These are phyloP conservation scores for Pueraria montana DNA, from an alignment of 306 rosid genomes.

Conservation along the genomic window DNA sequence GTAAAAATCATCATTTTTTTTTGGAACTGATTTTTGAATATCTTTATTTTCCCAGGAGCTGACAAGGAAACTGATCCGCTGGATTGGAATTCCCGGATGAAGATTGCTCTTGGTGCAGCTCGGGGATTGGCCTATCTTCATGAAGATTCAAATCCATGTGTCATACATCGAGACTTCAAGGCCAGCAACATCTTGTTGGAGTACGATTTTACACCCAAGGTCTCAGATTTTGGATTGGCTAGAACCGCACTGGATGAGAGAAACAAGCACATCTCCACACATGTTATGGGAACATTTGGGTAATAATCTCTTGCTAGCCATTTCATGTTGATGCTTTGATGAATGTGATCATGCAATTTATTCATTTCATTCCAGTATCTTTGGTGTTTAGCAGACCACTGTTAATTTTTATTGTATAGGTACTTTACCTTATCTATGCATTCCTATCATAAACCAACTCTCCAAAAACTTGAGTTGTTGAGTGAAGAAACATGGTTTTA, in stretches of 20 bases:
- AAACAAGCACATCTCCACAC: conserved; percentile 93
- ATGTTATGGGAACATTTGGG: conserved; percentile 99
- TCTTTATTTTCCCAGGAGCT: conserved; percentile 62
- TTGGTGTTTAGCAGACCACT: background rate
- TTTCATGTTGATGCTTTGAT: conserved; percentile 39
- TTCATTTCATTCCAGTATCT: background rate
- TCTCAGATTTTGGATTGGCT: conserved; percentile 98
- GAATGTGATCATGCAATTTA: conserved; percentile 30
- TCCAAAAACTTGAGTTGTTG: background rate
- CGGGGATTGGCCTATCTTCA: conserved; percentile 93
- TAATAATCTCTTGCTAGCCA: conserved; percentile 45
- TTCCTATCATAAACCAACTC: background rate
- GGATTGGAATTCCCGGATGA: conserved; percentile 90
- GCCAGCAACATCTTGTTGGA: conserved; percentile 97
- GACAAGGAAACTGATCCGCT: conserved; percentile 88
- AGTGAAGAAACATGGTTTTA: background rate
- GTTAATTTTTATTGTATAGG: conserved; percentile 16
- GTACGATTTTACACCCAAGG: conserved; percentile 87
- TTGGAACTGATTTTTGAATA: conserved; percentile 25
- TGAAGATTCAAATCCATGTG: conserved; percentile 96
- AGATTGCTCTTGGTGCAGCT: conserved; percentile 97
- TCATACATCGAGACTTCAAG: conserved; percentile 95
- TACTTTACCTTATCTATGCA: conserved; percentile 14
- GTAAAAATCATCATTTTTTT: conserved; percentile 14
- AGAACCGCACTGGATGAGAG: conserved; percentile 92